These are phyloP conservation scores for Microdochium nivale DNA, from an alignment of 2,329 filamentous ascomycete genomes.

Conservation along the genomic window DNA sequence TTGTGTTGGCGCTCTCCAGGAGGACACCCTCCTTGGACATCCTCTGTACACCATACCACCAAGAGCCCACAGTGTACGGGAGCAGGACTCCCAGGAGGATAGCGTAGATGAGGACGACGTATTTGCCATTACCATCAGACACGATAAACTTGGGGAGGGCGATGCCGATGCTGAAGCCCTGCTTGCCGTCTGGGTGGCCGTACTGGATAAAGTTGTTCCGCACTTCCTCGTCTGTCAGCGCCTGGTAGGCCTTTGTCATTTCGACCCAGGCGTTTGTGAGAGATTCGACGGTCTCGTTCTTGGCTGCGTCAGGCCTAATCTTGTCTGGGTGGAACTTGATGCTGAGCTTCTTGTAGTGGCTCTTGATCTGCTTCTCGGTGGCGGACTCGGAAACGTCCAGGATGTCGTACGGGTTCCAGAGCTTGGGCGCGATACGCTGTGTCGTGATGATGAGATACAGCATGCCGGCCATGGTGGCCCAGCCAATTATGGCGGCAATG, in stretches of 20 bases:
- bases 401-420: constrained; percentile 97
- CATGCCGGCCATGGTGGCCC: constrained; percentile 82
- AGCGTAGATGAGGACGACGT: constrained; percentile 85
- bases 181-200: constrained; percentile 95
- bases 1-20: constrained; percentile 85
- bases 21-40: constrained; percentile 90
- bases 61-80: constrained; percentile 88
- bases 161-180: constrained; percentile 96
- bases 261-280: constrained; percentile 90
- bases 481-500: constrained; percentile 66
- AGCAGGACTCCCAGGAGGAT: constrained; percentile 79
- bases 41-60: constrained; percentile 97
- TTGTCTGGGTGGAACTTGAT: constrained; percentile 91
- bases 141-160: constrained; percentile 90
- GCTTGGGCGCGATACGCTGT: constrained; percentile 59
- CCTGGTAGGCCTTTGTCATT: constrained; percentile 95
- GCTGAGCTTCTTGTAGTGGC: constrained; percentile 79
- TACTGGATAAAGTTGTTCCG: constrained; percentile 96
- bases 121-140: constrained; percentile 90
- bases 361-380: constrained; percentile 86
- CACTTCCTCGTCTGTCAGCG: constrained; percentile 92
- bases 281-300: constrained; percentile 80
- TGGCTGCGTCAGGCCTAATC: constrained; percentile 68
- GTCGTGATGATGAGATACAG: constrained; percentile 81
- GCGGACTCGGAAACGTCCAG: constrained; percentile 78